Conservation (phyloP, 257 asterid genomes). For the Scutellaria minor region DNA sequence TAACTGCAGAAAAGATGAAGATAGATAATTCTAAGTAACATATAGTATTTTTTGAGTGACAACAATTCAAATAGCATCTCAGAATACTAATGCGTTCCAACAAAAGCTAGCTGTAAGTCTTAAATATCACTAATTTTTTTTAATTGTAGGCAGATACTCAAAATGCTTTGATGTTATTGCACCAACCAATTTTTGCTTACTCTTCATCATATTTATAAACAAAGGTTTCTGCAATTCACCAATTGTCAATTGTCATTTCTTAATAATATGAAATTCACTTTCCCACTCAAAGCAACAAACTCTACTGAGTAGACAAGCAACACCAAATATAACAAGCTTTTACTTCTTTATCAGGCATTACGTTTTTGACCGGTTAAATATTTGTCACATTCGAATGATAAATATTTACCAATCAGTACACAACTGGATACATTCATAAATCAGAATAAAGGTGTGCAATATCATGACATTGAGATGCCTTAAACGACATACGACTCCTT, state of each 20-base stretch:
- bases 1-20: conserved; percentile 37
- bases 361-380: neutral
- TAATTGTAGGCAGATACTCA: neutral
- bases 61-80: neutral
- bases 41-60: neutral
- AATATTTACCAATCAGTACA: neutral
- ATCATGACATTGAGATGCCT: neutral
- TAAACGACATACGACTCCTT: neutral
- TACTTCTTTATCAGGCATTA: neutral
- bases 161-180: neutral
- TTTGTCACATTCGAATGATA: neutral
- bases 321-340: conserved; percentile 14
- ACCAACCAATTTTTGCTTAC: neutral
- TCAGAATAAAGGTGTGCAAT: neutral
- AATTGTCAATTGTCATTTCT: too few species aligned
- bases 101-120: neutral
- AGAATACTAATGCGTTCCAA: neutral
- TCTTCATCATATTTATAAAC: neutral
- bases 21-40: conserved; percentile 18
- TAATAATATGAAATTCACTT: too few species aligned
- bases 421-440: neutral
- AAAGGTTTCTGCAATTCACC: neutral
- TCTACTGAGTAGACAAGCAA: conserved; percentile 12
- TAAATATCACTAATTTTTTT: neutral
- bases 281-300: too few species aligned